phyloP scores from a whole-genome alignment of 2,329 filamentous ascomycete species.

The Coniella lustricola region DNA sequence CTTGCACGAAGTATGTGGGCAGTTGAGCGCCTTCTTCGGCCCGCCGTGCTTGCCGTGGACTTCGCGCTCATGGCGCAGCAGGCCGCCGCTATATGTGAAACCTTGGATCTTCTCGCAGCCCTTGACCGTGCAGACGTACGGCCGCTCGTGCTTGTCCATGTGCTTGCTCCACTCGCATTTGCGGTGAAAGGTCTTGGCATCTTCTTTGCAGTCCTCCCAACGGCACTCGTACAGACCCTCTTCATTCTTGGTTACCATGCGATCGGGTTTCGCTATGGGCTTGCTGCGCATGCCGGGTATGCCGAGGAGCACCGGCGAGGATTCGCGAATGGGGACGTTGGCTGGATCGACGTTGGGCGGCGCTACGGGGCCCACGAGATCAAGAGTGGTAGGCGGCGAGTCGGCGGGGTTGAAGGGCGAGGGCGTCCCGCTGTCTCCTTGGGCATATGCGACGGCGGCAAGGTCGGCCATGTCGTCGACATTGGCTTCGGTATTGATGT shows the following conservation, averaged over 20 bases:
- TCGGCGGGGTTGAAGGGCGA: constrained; percentile 6
- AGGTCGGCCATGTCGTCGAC: constrained; percentile 27
- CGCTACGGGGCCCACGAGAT: constrained; percentile 25
- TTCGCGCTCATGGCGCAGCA: constrained; percentile 84
- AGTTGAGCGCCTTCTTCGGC: constrained; percentile 80
- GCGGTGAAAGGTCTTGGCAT: constrained; percentile 61
- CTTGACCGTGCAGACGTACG: constrained; percentile 77
- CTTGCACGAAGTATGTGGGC: constrained; percentile 81
- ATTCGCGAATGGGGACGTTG: constrained; percentile 25
- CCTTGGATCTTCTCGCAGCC: constrained; percentile 87
- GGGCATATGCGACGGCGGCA: constrained; percentile 25
- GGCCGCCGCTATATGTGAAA: constrained; percentile 89
- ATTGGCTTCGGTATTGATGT: constrained; percentile 30
- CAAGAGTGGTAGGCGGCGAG: constrained; percentile 24
- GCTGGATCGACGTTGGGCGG: constrained; percentile 21
- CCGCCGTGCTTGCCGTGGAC: constrained; percentile 88
- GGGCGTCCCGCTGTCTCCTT: constrained; percentile 14
- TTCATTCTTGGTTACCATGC: constrained; percentile 52
- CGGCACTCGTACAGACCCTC: constrained; percentile 75
- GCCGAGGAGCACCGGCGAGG: constrained; percentile 23
- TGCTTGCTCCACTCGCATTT: constrained; percentile 98
- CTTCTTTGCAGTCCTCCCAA: constrained; percentile 60
- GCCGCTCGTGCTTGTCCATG: constrained; percentile 96
- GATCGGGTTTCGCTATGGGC: constrained; percentile 52
- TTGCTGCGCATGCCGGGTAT: constrained; percentile 34